Base-by-base conservation (phyloP, 306 rosid genomes). In the Ziziphus jujuba region DNA sequence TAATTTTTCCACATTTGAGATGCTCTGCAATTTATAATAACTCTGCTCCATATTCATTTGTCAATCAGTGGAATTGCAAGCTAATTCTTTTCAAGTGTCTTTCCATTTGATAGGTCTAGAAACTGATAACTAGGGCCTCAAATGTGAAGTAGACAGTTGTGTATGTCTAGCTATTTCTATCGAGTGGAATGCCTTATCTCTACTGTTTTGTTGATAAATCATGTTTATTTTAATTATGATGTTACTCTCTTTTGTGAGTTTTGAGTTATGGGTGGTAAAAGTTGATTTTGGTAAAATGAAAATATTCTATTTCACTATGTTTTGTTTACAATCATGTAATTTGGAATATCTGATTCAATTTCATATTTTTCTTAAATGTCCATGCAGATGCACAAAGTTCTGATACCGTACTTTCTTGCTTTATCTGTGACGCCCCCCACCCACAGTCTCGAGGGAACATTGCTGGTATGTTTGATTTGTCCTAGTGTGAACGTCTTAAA, bases 381-480 rank as follows among this genome's bases (percentile, higher is more conserved):
- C 56, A 11, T 72, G 73, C 97, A 92, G 97, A 92, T 89, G 97
- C 96, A 89, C 71, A 87, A 49, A 59, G 92, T 92, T 75, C 73
- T 89, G 78, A 75, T 87, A 72, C 98, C 98, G 59, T 92, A 65
- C 83, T 86, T 89, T 22, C 45, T 92, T 65, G 93, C 88, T 38
- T 54, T 92, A 63, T 81, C 74, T 75, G 80, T 86, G 69, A 92
- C 96, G 0, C 97, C 98, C 55, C 71, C 97, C 12, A 84, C 95
- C 66, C 88, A 67, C 83, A 47, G 97, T 85, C 89, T 92, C 22
- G 98, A 92, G 78, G 98, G 98, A 59, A 89, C 97, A 11, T 73
- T 92, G 80, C 84, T 92, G 98, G 98, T 92, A 84, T 50, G 82
- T 66, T 65, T 71, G 20, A 33, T 66, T 40, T 40, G 14, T 75